phyloP scores from a whole-genome alignment of 108 stramenopile genomes.

The Nitzschia sp. region DNA sequence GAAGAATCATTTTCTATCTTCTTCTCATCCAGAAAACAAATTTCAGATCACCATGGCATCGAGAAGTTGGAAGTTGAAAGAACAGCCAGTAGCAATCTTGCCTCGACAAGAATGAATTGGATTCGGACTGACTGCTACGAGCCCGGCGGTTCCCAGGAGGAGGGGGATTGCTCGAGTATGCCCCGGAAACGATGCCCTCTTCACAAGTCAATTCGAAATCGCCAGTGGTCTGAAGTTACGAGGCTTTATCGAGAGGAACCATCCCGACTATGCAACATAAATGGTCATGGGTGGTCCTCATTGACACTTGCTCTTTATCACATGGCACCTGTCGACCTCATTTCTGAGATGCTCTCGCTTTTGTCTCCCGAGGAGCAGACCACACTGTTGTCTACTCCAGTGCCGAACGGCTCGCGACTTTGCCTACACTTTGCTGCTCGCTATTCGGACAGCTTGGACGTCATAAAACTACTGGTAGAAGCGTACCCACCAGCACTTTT shows the following conservation, averaged over 20 bases:
- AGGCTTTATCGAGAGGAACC: neutral
- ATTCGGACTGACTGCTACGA: neutral
- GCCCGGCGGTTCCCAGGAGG: neutral
- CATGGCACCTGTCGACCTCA: neutral
- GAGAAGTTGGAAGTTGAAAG: too few relatives aligned
- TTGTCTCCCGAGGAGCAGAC: neutral
- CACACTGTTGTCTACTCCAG: slow-evolving; percentile 4
- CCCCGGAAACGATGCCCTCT: slow-evolving; percentile 5
- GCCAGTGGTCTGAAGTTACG: neutral
- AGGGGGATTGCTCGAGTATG: neutral
- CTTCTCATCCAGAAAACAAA: too few relatives aligned
- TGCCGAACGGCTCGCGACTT: slow-evolving; percentile 6
- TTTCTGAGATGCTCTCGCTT: slow-evolving; percentile 11
- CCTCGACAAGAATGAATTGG: neutral
- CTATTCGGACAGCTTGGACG: neutral
- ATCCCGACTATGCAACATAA: neutral
- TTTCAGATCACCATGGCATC: too few relatives aligned
- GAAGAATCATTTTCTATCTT: too few relatives aligned
- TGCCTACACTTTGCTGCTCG: slow-evolving; percentile 15
- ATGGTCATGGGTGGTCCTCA: slow-evolving; percentile 11
- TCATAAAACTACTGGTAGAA: neutral
- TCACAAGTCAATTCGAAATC: slow-evolving; percentile 14
- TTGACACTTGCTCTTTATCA: slow-evolving; percentile 4
- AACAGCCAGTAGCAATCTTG: too few relatives aligned
- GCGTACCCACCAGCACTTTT: slow-evolving; percentile 5